Percentiles rank a stretch among this genome's conserved stretches.
Evolutionary conservation across 805 yeast species (phyloP).

Genomic region (Torulaspora microellipsoides): DNA sequence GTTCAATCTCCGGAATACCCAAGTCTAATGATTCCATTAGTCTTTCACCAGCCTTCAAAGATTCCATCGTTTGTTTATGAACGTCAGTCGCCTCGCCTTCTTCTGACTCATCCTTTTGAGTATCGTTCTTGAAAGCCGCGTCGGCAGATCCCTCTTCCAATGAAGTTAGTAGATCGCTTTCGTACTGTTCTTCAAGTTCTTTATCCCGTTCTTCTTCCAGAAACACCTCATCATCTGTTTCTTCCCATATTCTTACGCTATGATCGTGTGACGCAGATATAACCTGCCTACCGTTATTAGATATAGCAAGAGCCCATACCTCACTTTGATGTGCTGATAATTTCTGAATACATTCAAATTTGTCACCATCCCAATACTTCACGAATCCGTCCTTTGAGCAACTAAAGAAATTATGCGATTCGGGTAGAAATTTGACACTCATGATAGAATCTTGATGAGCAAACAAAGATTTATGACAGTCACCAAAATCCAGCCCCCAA

Average conservation of each 20-base stretch:
- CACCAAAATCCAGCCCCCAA: constrained; percentile 99
- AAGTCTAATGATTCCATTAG: constrained; percentile 88
- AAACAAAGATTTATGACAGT: constrained; percentile 93
- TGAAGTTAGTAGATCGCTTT: constrained; percentile 68
- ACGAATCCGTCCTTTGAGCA: constrained; percentile 84
- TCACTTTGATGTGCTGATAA: constrained; percentile 84
- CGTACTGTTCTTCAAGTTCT: constrained; percentile 90
- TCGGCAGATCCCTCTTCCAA: constrained; percentile 54
- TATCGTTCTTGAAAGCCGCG: constrained; percentile 38
- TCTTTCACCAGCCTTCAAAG: constrained; percentile 91
- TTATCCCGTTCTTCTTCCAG: constrained; percentile 94
- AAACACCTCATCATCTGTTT: constrained; percentile 93
- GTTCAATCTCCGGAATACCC: constrained; percentile 66
- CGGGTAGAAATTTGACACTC: constrained; percentile 79
- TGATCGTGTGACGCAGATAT: constrained; percentile 90
- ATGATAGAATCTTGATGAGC: constrained; percentile 96
- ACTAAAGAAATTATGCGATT: constrained; percentile 84
- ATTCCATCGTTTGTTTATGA: constrained; percentile 78
- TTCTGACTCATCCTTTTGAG: constrained; percentile 38
- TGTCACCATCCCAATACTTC: constrained; percentile 98
- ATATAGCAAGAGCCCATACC: constrained; percentile 87
- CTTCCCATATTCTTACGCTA: constrained; percentile 87
- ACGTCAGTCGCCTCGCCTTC: constrained; percentile 62
- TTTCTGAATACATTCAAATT: constrained; percentile 89
- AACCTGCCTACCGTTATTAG: constrained; percentile 63